phyloP scores from a whole-genome alignment of 2,329 filamentous ascomycete genomes.

The Aspergillus sp. region DNA sequence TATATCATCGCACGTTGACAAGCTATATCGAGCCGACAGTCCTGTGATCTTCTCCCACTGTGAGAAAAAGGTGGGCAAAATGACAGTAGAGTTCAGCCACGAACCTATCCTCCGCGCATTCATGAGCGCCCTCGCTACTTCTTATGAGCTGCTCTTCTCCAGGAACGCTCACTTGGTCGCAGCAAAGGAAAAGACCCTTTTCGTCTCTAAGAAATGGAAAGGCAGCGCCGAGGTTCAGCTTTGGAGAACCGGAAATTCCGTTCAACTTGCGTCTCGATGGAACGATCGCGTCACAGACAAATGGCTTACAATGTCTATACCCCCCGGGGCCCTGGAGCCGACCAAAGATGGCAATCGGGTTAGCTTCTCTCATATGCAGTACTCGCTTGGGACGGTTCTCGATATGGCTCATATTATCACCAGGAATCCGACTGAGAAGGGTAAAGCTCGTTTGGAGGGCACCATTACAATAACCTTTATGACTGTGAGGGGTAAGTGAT shows the following conservation, averaged over 20 bases:
- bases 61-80: conserved; percentile 17
- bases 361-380: conserved; percentile 14
- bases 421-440: conserved; percentile 17
- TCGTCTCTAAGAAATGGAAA: conserved; percentile 16
- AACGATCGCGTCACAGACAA: conserved; percentile 19
- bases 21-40: conserved; percentile 19
- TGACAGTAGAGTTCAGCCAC: conserved; percentile 16
- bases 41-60: conserved; percentile 25
- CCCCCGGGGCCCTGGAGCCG: conserved; percentile 6
- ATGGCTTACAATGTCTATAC: conserved; percentile 24
- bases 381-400: conserved; percentile 18
- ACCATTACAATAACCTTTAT: conserved; percentile 22
- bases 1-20: conserved; percentile 25
- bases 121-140: conserved; percentile 20
- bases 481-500: conserved; percentile 14
- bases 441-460: conserved; percentile 11
- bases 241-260: conserved; percentile 19
- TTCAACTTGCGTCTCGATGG: conserved; percentile 24
- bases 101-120: conserved; percentile 15
- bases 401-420: conserved; percentile 25
- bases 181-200: conserved; percentile 18
- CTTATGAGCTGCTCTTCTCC: conserved; percentile 23
- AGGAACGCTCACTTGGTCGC: conserved; percentile 19
- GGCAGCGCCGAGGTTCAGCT: conserved; percentile 23
- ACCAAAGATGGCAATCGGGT: conserved; percentile 17